Percentiles rank a stretch among this genome's conserved stretches.
Evolutionary conservation across 257 asterid species (phyloP).

Genomic region (Rauvolfia tetraphylla): DNA sequence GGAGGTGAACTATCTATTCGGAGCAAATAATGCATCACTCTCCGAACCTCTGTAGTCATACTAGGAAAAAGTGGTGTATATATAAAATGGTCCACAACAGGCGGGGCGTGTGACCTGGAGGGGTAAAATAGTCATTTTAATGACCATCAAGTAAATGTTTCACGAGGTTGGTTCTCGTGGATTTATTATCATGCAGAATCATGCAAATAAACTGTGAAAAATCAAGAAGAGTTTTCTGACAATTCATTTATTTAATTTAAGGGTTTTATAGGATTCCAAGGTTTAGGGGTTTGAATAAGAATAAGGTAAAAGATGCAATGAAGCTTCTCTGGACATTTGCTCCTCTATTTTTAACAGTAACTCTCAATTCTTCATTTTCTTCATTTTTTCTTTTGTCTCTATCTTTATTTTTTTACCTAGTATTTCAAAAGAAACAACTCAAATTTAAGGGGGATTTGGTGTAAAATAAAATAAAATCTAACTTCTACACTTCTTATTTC

Average conservation of each 20-base stretch:
- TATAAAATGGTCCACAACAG: constrained; percentile 13
- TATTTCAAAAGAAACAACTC: too few relatives aligned
- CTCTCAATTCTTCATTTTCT: too few relatives aligned
- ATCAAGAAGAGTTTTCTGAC: background rate
- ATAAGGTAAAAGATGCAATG: background rate
- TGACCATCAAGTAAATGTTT: background rate
- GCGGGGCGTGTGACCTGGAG: constrained; percentile 17
- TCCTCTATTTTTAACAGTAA: too few relatives aligned
- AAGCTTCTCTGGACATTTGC: background rate
- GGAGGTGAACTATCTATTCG: constrained; percentile 20
- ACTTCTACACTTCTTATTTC: too few relatives aligned
- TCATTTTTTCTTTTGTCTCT: too few relatives aligned
- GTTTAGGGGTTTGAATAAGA: background rate
- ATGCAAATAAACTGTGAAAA: background rate
- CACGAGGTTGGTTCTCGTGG: background rate
- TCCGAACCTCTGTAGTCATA: background rate
- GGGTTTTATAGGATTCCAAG: background rate
- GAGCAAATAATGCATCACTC: background rate
- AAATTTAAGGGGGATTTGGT: too few relatives aligned
- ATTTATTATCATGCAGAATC: constrained; percentile 16
- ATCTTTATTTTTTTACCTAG: too few relatives aligned
- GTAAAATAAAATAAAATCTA: too few relatives aligned
- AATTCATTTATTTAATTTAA: background rate
- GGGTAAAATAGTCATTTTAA: background rate
- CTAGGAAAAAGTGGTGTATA: too few relatives aligned